A percentile compares a stretch with the other conserved stretches of the same genome.
Evolutionary conservation across 2,329 filamentous ascomycete genomes (phyloP).

Genomic region (Sporothrix euskadiensis): DNA sequence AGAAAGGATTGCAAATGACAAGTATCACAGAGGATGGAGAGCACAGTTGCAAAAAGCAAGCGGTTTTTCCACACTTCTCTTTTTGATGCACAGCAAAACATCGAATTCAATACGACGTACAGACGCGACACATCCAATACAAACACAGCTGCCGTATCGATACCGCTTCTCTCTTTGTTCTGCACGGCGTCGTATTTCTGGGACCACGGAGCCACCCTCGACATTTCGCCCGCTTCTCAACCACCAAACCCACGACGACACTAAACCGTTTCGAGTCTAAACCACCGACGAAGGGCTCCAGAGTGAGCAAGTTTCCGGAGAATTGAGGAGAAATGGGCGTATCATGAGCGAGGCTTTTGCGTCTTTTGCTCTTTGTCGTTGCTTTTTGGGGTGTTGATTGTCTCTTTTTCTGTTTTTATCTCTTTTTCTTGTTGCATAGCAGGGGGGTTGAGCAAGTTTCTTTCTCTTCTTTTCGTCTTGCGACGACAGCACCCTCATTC

Average conservation of each 20-base stretch:
- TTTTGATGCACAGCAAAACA: too few relatives aligned
- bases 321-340: neutral
- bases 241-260: neutral
- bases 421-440: neutral
- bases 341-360: neutral
- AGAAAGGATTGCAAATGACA: too few relatives aligned
- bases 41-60: too few relatives aligned
- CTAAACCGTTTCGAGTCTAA: neutral
- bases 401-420: neutral
- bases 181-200: slow-evolving; percentile 3
- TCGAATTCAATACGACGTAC: too few relatives aligned
- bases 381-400: neutral
- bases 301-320: slow-evolving; percentile 11
- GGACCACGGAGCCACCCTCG: neutral
- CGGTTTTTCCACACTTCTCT: too few relatives aligned
- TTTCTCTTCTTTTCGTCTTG: neutral
- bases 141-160: neutral
- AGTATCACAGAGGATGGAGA: too few relatives aligned
- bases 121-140: neutral
- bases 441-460: neutral
- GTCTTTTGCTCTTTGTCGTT: neutral
- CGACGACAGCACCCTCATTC: neutral
- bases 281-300: neutral
- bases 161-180: neutral
- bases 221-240: neutral